phyloP scores from a whole-genome alignment of 2,329 filamentous ascomycete genomes.

The Calonectria montana region DNA sequence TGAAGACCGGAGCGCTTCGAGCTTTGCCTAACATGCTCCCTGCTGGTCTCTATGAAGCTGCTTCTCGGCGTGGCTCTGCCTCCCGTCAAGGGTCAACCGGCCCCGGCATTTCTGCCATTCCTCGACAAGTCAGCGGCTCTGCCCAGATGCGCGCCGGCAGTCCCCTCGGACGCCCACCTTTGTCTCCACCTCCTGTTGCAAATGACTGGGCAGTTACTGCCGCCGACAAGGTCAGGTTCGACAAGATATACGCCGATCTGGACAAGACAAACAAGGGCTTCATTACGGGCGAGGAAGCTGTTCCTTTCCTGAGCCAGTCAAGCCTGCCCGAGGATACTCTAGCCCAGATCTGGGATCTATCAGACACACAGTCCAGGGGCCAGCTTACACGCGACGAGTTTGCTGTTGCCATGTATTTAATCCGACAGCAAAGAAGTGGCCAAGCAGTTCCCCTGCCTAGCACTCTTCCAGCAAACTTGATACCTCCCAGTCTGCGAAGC shows the following conservation, averaged over 20 bases:
- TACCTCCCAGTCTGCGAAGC: conserved; percentile 86
- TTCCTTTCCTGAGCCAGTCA: conserved; percentile 93
- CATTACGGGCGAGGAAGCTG: conserved; percentile 94
- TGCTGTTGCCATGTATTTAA: conserved; percentile 96
- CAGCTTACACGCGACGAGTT: conserved; percentile 90
- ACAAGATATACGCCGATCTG: conserved; percentile 84
- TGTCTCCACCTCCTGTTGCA: conserved; percentile 55
- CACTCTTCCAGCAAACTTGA: conserved; percentile 81
- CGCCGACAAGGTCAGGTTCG: conserved; percentile 88
- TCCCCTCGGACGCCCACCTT: conserved; percentile 64
- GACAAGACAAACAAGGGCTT: conserved; percentile 84
- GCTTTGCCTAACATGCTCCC: conserved; percentile 84
- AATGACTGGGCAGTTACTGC: conserved; percentile 85
- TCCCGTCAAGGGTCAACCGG: conserved; percentile 63
- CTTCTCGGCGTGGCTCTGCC: conserved; percentile 71
- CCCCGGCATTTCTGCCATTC: conserved; percentile 73
- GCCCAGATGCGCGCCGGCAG: conserved; percentile 72
- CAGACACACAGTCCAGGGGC: conserved; percentile 92
- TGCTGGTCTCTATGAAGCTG: conserved; percentile 89
- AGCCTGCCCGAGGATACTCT: conserved; percentile 88
- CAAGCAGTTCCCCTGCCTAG: conserved; percentile 74
- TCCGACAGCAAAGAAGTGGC: conserved; percentile 86
- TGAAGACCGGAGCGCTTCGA: conserved; percentile 85
- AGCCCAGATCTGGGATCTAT: conserved; percentile 96
- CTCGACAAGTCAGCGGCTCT: conserved; percentile 83